phyloP scores from a whole-genome alignment of 2,329 filamentous ascomycete genomes.

The Diplodia scrobiculata region DNA sequence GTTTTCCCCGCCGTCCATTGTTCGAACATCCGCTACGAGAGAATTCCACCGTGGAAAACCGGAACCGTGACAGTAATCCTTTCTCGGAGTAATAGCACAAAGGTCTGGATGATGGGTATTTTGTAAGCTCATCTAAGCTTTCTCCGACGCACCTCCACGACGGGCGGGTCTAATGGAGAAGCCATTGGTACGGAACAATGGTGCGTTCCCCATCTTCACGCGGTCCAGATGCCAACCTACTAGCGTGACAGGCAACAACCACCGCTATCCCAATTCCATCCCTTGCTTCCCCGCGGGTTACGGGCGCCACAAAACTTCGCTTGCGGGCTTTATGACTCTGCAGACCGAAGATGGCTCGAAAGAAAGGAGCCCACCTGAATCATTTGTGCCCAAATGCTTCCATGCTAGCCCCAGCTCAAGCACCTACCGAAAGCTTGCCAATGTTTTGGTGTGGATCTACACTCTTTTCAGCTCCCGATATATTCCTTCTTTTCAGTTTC shows the following conservation, averaged over 20 bases:
- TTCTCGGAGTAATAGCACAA: too few relatives aligned
- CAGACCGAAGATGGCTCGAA: background rate
- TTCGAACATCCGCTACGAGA: too few relatives aligned
- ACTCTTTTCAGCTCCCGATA: background rate
- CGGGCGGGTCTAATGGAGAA: background rate
- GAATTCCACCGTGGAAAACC: too few relatives aligned
- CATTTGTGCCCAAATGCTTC: background rate
- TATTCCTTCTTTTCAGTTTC: background rate
- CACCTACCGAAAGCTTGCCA: background rate
- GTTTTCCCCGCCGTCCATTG: background rate
- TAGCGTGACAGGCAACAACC: background rate
- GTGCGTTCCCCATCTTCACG: background rate
- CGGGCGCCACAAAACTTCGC: background rate
- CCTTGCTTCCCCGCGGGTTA: background rate
- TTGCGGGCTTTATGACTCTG: background rate
- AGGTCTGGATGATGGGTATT: too few relatives aligned
- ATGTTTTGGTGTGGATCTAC: background rate
- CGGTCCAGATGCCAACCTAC: background rate
- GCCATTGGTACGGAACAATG: background rate
- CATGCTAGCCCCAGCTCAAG: background rate
- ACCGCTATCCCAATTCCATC: background rate
- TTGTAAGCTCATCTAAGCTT: too few relatives aligned
- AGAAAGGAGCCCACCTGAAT: background rate
- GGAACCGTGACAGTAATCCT: too few relatives aligned
- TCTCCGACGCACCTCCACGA: background rate